Conservation (phyloP, 768 basidiomycete species). For the Termitomyces sp. region DNA sequence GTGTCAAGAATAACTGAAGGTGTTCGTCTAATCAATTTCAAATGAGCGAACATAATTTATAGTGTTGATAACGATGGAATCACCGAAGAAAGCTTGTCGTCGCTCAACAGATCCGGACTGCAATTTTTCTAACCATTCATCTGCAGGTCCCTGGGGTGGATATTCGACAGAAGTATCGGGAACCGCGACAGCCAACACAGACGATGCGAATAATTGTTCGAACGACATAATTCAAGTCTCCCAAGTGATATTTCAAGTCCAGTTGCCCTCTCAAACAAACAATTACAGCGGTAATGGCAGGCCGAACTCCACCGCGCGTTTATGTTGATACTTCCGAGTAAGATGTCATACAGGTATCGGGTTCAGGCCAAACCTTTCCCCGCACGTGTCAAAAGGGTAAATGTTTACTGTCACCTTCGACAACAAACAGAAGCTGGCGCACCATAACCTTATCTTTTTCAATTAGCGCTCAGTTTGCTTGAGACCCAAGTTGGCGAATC, state of each 20-base stretch:
- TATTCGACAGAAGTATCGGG: slow-evolving; percentile 64
- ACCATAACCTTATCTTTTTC: too few relatives aligned
- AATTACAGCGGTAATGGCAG: neutral
- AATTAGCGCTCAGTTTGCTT: neutral
- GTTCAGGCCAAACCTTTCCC: neutral
- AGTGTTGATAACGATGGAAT: slow-evolving; percentile 20
- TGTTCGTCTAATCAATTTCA: slow-evolving; percentile 48
- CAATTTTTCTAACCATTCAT: slow-evolving; percentile 56
- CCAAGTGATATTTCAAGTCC: neutral
- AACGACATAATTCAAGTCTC: slow-evolving; percentile 33
- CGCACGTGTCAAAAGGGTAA: too few relatives aligned
- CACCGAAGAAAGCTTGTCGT: slow-evolving; percentile 75
- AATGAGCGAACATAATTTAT: slow-evolving; percentile 12
- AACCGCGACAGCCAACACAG: slow-evolving; percentile 57
- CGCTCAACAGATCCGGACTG: slow-evolving; percentile 45
- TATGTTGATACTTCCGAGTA: neutral
- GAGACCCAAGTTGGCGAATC: neutral
- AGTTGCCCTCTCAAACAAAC: neutral
- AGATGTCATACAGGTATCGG: neutral
- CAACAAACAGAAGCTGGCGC: neutral
- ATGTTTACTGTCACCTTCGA: slow-evolving; percentile 1
- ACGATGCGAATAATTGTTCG: slow-evolving; percentile 61
- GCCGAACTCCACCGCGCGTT: neutral
- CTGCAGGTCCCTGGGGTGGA: slow-evolving; percentile 42
- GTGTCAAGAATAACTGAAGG: slow-evolving; percentile 43